Evolutionary conservation across 345 rosid species (phyloP), one percentile per base, ranked within the genome.

Genomic region (Aethionema arabicum): DNA sequence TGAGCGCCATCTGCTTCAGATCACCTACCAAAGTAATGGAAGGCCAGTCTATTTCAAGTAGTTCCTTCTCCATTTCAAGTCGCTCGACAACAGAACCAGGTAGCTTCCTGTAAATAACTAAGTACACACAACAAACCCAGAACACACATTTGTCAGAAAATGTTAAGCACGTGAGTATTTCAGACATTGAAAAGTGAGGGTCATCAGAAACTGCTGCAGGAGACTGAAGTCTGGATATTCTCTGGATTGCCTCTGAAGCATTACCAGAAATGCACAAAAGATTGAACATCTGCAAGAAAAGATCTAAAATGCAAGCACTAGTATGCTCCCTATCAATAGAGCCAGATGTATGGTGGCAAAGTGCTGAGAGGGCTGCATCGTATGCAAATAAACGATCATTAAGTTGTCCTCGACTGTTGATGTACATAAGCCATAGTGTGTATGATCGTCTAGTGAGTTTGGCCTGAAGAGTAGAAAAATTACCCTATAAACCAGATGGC

Each of bases 91-190:
- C 65, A 61, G 83, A 76, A 61, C 77, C 88, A 40, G 99, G 99
- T 49, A 93, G 83, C 74, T 85, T 93, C 96, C 91, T 90, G 99
- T 93, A 90, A 80, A 90, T 63, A 80, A 81, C 85, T 73, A 93
- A 83, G 91, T 93, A 93, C 75, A 85, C 82, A 85, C 97, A 93
- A 87, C 87, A 90, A 84, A 93, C 75, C 99, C 99, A 93, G 83
- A 93, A 87, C 74, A 89, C 80, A 86, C 83, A 86, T 83, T 82
- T 85, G 79, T 90, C 99, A 85, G 95, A 79, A 80, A 79, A 70
- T 67, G 85, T 84, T 79, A 93, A 80, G 87, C 86, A 87, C 61
- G 77, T 70, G 82, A 87, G 79, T 72, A 85, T 90, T 83, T 80
- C 82, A 80, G 84, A 76, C 77, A 92, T 78, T 74, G 64, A 56